Conservation (phyloP, 1,139 yeast species). For the Meyerozyma sp. region DNA sequence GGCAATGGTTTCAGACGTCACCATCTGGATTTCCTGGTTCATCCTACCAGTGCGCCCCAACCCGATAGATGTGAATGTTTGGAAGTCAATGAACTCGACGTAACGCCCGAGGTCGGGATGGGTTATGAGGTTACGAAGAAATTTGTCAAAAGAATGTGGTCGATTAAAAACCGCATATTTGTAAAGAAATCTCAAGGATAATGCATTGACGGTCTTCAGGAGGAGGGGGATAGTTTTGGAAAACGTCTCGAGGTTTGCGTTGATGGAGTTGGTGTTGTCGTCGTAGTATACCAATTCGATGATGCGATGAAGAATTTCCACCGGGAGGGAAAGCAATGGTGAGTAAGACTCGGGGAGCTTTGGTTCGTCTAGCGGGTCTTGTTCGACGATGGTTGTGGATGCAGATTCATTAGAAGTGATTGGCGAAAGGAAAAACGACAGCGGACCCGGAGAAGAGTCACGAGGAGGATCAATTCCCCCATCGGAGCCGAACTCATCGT, state of each 20-base stretch:
- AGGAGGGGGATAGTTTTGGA: conserved; percentile 36
- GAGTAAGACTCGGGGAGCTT: conserved; percentile 10
- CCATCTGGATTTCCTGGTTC: conserved; percentile 90
- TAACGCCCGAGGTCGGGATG: conserved; percentile 54
- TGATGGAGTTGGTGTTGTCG: conserved; percentile 33
- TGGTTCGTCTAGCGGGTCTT: not conserved
- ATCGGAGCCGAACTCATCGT: not conserved
- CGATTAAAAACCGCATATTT: conserved; percentile 71
- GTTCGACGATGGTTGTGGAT: conserved; percentile 8
- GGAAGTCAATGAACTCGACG: conserved; percentile 78
- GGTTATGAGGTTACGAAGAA: conserved; percentile 51
- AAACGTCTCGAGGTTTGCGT: conserved; percentile 38
- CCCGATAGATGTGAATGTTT: conserved; percentile 86
- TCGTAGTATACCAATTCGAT: conserved; percentile 43
- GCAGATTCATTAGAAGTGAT: conserved; percentile 31
- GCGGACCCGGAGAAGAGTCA: conserved; percentile 7
- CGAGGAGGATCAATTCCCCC: not conserved
- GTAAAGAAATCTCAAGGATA: conserved; percentile 43
- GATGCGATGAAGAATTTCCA: conserved; percentile 39
- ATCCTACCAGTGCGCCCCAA: conserved; percentile 83
- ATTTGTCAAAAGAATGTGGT: conserved; percentile 75
- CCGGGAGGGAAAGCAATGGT: conserved; percentile 31
- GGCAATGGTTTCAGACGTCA: conserved; percentile 67
- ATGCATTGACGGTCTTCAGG: conserved; percentile 27
- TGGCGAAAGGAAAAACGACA: conserved; percentile 30